Conservation (phyloP, 164 flowering plant species). For the Paratinospora sagittata region DNA sequence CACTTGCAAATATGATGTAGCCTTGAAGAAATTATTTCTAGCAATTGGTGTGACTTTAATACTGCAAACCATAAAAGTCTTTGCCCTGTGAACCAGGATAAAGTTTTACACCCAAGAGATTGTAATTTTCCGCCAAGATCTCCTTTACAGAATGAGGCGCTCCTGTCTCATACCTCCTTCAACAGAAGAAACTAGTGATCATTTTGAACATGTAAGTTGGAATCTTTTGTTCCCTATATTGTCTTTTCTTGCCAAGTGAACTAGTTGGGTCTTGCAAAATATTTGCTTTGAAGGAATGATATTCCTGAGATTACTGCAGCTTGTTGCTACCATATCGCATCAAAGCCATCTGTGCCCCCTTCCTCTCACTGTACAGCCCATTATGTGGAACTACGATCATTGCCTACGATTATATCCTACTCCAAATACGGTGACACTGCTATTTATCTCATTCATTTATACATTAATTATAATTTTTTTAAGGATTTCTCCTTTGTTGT, state of each 20-base stretch:
- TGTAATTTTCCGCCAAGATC: constrained; percentile 84
- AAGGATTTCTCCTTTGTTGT: no score
- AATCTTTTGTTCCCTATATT: background rate
- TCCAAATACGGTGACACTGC: constrained; percentile 76
- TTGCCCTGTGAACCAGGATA: constrained; percentile 44
- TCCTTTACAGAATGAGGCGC: constrained; percentile 88
- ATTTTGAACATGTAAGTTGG: constrained; percentile 78
- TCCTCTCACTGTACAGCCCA: constrained; percentile 82
- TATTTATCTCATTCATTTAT: background rate
- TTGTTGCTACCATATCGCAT: constrained; percentile 88
- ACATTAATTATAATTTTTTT: background rate
- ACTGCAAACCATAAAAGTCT: background rate
- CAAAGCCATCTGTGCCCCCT: constrained; percentile 98
- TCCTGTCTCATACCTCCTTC: constrained; percentile 81
- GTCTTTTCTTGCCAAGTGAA: background rate
- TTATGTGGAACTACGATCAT: constrained; percentile 94
- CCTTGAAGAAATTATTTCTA: background rate
- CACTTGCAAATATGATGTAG: background rate
- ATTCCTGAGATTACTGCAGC: constrained; percentile 42
- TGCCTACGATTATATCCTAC: constrained; percentile 79
- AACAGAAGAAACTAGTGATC: constrained; percentile 84
- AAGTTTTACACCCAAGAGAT: constrained; percentile 91
- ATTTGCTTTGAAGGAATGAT: background rate
- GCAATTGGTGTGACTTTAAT: background rate
- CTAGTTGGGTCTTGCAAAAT: background rate